These are phyloP conservation scores for Bacidia gigantensis DNA, from an alignment of 495 filamentous ascomycete species.

Conservation along the genomic window DNA sequence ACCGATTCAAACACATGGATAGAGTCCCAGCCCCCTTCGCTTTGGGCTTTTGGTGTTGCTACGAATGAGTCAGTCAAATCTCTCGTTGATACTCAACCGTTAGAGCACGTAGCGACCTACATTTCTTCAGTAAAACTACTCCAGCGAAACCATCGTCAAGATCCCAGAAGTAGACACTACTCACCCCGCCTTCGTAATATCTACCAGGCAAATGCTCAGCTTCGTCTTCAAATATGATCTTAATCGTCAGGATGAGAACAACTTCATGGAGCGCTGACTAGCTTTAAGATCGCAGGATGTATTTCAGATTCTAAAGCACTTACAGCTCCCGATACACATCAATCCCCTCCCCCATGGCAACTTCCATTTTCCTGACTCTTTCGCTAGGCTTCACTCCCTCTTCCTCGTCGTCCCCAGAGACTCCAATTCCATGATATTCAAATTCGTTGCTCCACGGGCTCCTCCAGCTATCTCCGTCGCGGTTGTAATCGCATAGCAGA, in stretches of 20 bases:
- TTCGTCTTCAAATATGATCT: not conserved
- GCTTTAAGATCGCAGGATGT: no score
- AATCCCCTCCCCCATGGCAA: conserved; percentile 87
- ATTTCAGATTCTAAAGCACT: no score
- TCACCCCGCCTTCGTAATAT: conserved; percentile 94
- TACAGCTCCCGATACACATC: conserved; percentile 87
- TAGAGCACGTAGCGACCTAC: conserved; percentile 30
- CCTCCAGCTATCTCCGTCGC: conserved; percentile 92
- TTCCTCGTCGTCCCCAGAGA: conserved; percentile 42
- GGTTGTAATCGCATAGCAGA: conserved; percentile 98
- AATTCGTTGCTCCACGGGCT: conserved; percentile 98
- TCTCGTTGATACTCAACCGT: not conserved
- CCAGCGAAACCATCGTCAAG: conserved; percentile 97
- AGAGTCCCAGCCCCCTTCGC: conserved; percentile 84
- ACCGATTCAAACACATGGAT: conserved; percentile 97
- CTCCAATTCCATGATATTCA: conserved; percentile 40
- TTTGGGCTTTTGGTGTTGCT: conserved; percentile 53
- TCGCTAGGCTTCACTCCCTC: conserved; percentile 70
- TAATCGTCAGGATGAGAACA: no score
- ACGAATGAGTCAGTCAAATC: conserved; percentile 5
- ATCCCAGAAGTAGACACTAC: conserved; percentile 96
- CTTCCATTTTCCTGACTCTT: conserved; percentile 81
- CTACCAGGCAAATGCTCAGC: conserved; percentile 15
- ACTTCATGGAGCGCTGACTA: no score
- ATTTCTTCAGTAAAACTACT: conserved; percentile 89